Percentiles rank a stretch among this genome's conserved stretches.
These are phyloP conservation scores for Boechera retrofracta DNA, from an alignment of 345 rosid species.

Conservation along the genomic window DNA sequence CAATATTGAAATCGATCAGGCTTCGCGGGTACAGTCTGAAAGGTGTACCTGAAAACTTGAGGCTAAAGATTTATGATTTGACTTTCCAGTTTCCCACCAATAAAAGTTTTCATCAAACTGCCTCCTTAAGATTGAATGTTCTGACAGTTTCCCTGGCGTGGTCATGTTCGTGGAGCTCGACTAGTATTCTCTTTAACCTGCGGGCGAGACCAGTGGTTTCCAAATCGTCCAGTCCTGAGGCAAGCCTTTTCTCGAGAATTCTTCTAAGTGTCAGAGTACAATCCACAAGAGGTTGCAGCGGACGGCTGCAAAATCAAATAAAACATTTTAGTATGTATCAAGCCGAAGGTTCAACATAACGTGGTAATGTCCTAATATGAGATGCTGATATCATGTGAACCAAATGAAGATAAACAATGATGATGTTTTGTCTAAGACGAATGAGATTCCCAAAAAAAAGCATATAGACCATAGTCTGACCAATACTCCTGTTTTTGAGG, in stretches of 20 bases:
- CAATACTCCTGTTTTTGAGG: slow-evolving; percentile 5
- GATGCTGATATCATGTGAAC: slow-evolving; percentile 4
- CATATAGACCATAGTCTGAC: slow-evolving; percentile 10
- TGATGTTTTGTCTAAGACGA: neutral
- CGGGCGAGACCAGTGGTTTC: slow-evolving; percentile 81
- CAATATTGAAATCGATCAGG: slow-evolving; percentile 8
- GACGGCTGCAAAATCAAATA: slow-evolving; percentile 54
- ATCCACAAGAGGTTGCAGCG: slow-evolving; percentile 86
- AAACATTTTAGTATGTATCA: slow-evolving; percentile 7
- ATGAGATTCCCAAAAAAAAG: neutral
- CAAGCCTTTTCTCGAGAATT: slow-evolving; percentile 62
- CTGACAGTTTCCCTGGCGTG: slow-evolving; percentile 71
- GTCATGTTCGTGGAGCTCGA: slow-evolving; percentile 88
- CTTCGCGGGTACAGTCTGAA: slow-evolving; percentile 3
- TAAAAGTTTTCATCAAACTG: slow-evolving; percentile 51
- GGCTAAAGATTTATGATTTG: neutral
- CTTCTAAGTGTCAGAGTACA: slow-evolving; percentile 58
- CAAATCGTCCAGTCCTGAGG: slow-evolving; percentile 54
- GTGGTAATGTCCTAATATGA: neutral
- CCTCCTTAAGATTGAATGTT: slow-evolving; percentile 79
- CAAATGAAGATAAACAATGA: slow-evolving; percentile 8
- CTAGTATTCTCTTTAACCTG: slow-evolving; percentile 82
- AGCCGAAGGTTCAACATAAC: neutral
- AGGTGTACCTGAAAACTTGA: slow-evolving; percentile 13
- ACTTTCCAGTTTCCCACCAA: slow-evolving; percentile 9